These are phyloP conservation scores for Mucor mucedo DNA, from an alignment of 371 early-diverging fungal genomes.

Conservation along the genomic window DNA sequence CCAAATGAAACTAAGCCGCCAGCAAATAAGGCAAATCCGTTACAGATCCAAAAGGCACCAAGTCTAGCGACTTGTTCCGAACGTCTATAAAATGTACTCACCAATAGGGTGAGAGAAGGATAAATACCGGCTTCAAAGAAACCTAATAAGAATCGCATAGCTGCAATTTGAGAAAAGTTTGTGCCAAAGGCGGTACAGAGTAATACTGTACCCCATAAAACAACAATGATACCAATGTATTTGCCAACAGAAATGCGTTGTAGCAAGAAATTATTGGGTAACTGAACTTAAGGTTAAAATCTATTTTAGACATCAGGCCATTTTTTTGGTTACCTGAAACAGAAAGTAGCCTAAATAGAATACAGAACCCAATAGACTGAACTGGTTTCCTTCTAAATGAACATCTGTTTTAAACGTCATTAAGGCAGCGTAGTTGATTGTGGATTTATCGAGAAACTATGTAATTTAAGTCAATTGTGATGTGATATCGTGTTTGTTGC, in stretches of 20 bases:
- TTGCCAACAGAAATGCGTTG: constrained; percentile 38
- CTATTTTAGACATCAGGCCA: too few species aligned
- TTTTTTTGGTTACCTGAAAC: constrained; percentile 33
- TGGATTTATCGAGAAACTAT: constrained; percentile 33
- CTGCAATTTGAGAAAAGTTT: constrained; percentile 41
- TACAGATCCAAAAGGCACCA: constrained; percentile 38
- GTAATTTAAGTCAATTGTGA: background rate
- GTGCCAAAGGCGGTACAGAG: constrained; percentile 28
- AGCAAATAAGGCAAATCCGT: constrained; percentile 27
- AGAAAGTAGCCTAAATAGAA: constrained; percentile 42
- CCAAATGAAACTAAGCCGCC: constrained; percentile 40
- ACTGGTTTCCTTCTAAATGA: constrained; percentile 20
- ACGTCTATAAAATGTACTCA: constrained; percentile 40
- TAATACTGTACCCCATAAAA: constrained; percentile 36
- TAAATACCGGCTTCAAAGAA: constrained; percentile 39
- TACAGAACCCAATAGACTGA: constrained; percentile 27
- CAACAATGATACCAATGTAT: constrained; percentile 38
- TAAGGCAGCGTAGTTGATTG: constrained; percentile 27
- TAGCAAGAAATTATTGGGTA: constrained; percentile 45
- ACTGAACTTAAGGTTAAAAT: constrained; percentile 13
- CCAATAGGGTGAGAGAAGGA: constrained; percentile 35
- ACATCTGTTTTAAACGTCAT: constrained; percentile 22
- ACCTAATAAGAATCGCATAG: constrained; percentile 34
- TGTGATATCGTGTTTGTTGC: background rate
- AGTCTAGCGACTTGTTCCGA: constrained; percentile 38